Conservation (phyloP, 2,329 filamentous ascomycete species). For the Geosmithia putterillii region DNA sequence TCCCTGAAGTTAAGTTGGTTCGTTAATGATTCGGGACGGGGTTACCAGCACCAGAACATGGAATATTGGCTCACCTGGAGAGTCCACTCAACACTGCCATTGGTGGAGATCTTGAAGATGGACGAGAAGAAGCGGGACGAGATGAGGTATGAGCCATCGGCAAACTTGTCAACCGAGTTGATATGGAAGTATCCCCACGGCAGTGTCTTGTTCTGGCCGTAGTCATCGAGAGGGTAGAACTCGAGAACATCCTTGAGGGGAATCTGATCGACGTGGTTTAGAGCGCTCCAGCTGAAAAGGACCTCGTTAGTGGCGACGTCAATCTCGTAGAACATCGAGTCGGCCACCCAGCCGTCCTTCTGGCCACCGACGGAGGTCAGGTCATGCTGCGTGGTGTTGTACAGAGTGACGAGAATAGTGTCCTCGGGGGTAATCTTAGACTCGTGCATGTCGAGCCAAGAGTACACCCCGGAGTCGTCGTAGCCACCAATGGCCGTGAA, state of each 20-base stretch:
- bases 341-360: conserved; percentile 8
- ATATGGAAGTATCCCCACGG: conserved; percentile 14
- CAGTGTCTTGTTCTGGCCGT: neutral
- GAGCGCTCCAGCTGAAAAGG: conserved; percentile 25
- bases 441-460: conserved; percentile 4
- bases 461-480: neutral
- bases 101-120: neutral
- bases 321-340: conserved; percentile 27
- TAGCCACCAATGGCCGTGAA: neutral
- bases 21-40: neutral
- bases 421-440: neutral
- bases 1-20: neutral
- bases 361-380: conserved; percentile 8
- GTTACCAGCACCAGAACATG: no score
- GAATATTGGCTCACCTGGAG: neutral
- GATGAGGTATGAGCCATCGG: conserved; percentile 6
- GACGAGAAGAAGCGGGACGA: neutral
- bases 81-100: neutral
- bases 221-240: conserved; percentile 2
- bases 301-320: conserved; percentile 24
- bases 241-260: neutral
- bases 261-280: conserved; percentile 13
- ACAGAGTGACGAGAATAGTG: conserved; percentile 11
- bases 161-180: conserved; percentile 11
- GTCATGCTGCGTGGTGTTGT: conserved; percentile 9